phyloP scores from a whole-genome alignment of 2,329 filamentous ascomycete species.

The Aspergillus cejpii region DNA sequence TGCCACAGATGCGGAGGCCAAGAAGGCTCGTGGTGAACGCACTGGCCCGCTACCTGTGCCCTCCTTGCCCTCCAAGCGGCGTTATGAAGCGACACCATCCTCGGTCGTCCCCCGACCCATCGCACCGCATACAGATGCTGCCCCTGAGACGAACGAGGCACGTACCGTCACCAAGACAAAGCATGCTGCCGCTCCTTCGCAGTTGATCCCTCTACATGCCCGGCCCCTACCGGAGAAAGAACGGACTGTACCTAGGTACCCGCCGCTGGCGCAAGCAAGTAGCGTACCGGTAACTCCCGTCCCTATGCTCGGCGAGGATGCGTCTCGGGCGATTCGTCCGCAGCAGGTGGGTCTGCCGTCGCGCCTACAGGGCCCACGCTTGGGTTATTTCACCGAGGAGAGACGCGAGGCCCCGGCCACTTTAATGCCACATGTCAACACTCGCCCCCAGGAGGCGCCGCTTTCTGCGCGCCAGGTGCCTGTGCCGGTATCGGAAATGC shows the following conservation, averaged over 20 bases:
- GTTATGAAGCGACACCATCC: conserved; percentile 43
- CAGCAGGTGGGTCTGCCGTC: conserved; percentile 29
- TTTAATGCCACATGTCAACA: conserved; percentile 19
- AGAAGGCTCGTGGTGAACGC: conserved; percentile 41
- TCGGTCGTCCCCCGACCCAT: conserved; percentile 37
- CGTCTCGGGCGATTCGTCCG: conserved; percentile 27
- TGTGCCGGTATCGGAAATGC: conserved; percentile 25
- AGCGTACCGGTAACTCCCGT: conserved; percentile 24
- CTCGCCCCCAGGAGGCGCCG: conserved; percentile 27
- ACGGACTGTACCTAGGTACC: conserved; percentile 30
- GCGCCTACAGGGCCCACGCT: conserved; percentile 37
- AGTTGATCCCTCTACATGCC: conserved; percentile 28
- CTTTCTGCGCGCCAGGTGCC: conserved; percentile 29
- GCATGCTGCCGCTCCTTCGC: conserved; percentile 26
- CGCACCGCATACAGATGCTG: conserved; percentile 38
- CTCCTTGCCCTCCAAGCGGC: conserved; percentile 42
- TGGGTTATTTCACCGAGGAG: conserved; percentile 43
- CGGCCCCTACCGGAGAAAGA: conserved; percentile 34
- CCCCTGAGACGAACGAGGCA: conserved; percentile 29
- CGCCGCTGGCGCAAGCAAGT: conserved; percentile 37
- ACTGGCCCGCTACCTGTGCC: conserved; percentile 41
- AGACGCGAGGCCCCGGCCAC: conserved; percentile 26
- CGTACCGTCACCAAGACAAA: conserved; percentile 29
- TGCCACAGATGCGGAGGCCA: conserved; percentile 39
- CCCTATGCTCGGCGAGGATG: conserved; percentile 30